phyloP scores from a whole-genome alignment of 208 protist species.

The Eutreptiella sp. region DNA sequence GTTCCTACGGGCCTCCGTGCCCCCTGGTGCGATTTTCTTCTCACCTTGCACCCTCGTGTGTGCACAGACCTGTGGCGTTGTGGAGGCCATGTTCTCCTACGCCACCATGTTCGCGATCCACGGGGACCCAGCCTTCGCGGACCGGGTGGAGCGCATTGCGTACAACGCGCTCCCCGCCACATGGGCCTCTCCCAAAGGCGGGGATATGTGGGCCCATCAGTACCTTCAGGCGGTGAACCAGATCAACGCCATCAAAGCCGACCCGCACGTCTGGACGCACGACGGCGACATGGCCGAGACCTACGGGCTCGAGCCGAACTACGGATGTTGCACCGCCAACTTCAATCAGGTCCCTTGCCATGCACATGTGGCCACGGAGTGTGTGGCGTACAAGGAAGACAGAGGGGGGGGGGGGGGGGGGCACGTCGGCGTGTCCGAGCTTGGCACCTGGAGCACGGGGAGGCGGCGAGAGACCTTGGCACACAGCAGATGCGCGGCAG shows the following conservation, averaged over 20 bases:
- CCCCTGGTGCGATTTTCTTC: too few relatives aligned
- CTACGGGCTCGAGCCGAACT: conserved; percentile 37
- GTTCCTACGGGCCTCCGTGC: too few relatives aligned
- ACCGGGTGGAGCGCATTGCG: conserved; percentile 34
- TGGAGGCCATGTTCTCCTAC: conserved; percentile 36
- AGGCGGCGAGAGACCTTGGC: too few relatives aligned
- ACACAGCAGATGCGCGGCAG: too few relatives aligned
- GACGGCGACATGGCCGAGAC: conserved; percentile 25
- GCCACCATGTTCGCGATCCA: conserved; percentile 14
- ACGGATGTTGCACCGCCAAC: conserved; percentile 41
- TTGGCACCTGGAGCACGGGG: too few relatives aligned
- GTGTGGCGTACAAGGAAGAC: too few relatives aligned
- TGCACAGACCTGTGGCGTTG: too few relatives aligned
- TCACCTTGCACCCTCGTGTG: too few relatives aligned
- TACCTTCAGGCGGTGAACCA: conserved; percentile 38
- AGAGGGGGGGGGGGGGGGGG: too few relatives aligned
- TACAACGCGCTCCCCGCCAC: conserved; percentile 39
- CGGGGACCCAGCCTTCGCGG: conserved; percentile 22
- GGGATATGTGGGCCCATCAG: conserved; percentile 39
- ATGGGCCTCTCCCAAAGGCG: conserved; percentile 27
- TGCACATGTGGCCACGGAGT: background rate
- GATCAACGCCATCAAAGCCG: conserved; percentile 25
- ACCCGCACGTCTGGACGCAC: conserved; percentile 29
- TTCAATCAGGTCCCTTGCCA: conserved; percentile 28
- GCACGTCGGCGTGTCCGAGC: too few relatives aligned